Conservation (phyloP, 208 protist species). For the Cochliopodium minus region DNA sequence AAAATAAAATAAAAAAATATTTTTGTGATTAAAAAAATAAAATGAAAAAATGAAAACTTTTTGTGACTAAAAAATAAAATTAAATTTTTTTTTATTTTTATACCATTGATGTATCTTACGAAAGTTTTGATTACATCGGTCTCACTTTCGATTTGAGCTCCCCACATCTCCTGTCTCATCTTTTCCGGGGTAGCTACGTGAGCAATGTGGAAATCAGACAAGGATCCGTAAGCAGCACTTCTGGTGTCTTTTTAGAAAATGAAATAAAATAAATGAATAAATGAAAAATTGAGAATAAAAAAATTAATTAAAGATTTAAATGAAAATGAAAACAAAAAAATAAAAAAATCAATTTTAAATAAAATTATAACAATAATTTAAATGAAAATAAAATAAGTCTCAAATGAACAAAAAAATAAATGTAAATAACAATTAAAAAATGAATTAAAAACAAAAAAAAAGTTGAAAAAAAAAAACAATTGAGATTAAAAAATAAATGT, state of each 20-base stretch:
- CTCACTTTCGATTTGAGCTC: not conserved
- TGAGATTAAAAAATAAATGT: not conserved
- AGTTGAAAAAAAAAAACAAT: not conserved
- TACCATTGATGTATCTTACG: conserved; percentile 3
- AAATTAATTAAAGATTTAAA: too few species aligned
- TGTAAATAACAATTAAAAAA: not conserved
- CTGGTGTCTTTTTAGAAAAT: too few species aligned
- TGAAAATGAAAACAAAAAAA: conserved; percentile 1
- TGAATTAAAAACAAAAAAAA: not conserved
- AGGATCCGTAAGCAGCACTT: not conserved
- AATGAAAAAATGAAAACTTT: too few species aligned
- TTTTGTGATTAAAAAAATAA: too few species aligned
- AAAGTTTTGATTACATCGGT: not conserved
- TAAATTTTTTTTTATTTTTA: too few species aligned
- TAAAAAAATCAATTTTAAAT: not conserved
- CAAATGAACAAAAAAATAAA: too few species aligned
- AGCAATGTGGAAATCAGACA: not conserved
- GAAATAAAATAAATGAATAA: too few species aligned
- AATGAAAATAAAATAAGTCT: too few species aligned
- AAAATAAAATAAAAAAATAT: too few species aligned
- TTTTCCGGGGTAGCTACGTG: not conserved
- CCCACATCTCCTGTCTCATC: not conserved
- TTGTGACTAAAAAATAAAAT: too few species aligned
- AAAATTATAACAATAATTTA: too few species aligned
- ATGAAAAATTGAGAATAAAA: too few species aligned